These are phyloP conservation scores for Cerioporus squamosus DNA, from an alignment of 1,284 basidiomycete genomes.

Conservation along the genomic window DNA sequence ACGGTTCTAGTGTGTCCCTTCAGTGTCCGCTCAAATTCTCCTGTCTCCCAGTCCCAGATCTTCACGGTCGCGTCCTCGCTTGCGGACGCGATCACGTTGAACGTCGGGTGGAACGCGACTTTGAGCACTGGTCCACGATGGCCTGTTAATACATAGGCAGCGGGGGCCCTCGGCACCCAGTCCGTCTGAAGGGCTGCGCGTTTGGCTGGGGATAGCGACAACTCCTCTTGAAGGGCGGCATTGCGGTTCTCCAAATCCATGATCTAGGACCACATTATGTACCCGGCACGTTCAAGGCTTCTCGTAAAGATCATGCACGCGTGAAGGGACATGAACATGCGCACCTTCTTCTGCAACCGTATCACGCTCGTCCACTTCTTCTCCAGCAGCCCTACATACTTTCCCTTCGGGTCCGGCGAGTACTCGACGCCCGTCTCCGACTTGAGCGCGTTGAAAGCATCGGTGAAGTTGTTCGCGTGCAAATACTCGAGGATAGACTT, in stretches of 20 bases:
- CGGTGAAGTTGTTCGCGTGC: conserved; percentile 60
- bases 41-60: conserved; percentile 87
- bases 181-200: conserved; percentile 49
- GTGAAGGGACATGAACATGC: conserved; percentile 13
- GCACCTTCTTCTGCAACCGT: conserved; percentile 79
- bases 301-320: neutral
- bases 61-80: conserved; percentile 78
- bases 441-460: conserved; percentile 67
- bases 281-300: neutral
- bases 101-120: conserved; percentile 76
- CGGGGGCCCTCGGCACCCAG: conserved; percentile 71
- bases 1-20: conserved; percentile 82
- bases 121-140: conserved; percentile 67
- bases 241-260: conserved; percentile 76
- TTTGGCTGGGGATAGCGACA: conserved; percentile 30
- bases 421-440: conserved; percentile 46
- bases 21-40: conserved; percentile 76
- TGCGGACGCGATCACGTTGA: conserved; percentile 68
- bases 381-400: conserved; percentile 71
- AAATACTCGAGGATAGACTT: conserved; percentile 85
- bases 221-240: conserved; percentile 60
- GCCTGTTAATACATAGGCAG: conserved; percentile 65
- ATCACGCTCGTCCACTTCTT: conserved; percentile 88
- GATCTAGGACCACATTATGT: conserved; percentile 47
- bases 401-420: conserved; percentile 54